Evolutionary conservation across 495 filamentous ascomycete genomes (phyloP).

Genomic region (Sabuloglossum arenarium): DNA sequence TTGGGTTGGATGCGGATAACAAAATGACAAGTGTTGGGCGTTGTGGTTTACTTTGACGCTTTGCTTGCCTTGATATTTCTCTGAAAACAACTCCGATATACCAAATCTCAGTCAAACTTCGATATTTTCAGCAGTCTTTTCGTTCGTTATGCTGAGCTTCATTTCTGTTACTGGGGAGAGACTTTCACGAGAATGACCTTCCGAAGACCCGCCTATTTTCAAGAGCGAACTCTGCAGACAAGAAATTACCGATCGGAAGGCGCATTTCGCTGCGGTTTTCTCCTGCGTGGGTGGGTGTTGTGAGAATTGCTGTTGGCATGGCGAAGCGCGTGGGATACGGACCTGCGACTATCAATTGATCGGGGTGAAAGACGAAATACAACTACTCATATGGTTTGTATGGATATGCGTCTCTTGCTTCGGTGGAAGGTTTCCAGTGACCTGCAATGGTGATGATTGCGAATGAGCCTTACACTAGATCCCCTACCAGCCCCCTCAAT

Average conservation of each 20-base stretch:
- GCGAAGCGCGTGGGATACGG: neutral
- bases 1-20: neutral
- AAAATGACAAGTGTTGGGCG: neutral
- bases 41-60: neutral
- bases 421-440: neutral
- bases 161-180: neutral
- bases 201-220: neutral
- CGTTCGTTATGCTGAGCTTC: neutral
- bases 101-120: neutral
- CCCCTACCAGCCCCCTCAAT: neutral
- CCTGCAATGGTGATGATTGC: neutral
- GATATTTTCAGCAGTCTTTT: neutral
- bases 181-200: neutral
- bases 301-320: neutral
- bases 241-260: neutral
- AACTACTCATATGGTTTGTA: neutral
- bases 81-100: neutral
- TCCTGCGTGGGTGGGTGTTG: neutral
- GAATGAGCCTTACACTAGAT: neutral
- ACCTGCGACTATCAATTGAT: neutral
- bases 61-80: neutral
- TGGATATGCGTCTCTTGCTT: neutral
- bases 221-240: neutral
- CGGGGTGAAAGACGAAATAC: neutral
- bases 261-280: neutral